A percentile compares a stretch with the other conserved stretches of the same genome.
phyloP scores from a whole-genome alignment of 768 basidiomycete species.

The Lactarius trivialis region DNA sequence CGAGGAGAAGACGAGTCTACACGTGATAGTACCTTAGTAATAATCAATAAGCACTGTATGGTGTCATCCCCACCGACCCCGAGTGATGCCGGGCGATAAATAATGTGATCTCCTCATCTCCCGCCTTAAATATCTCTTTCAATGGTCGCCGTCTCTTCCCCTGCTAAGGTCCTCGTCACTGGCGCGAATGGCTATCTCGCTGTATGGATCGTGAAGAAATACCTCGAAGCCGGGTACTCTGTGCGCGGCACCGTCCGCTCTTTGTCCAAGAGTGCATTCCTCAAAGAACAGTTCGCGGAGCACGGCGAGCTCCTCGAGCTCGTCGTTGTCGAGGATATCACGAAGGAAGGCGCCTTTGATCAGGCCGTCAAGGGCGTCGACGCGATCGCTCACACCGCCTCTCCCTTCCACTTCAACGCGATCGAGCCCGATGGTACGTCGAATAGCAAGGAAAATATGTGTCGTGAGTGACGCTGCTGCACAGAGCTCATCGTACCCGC shows the following conservation, averaged over 20 bases:
- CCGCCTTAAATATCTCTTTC: too few relatives aligned
- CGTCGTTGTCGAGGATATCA: constrained; percentile 65
- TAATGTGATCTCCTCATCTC: background rate
- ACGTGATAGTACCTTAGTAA: too few relatives aligned
- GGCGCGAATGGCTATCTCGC: constrained; percentile 59
- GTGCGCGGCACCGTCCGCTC: constrained; percentile 66
- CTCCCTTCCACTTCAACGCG: constrained; percentile 46
- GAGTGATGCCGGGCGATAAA: background rate
- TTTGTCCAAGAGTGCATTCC: constrained; percentile 48
- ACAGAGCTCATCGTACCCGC: constrained; percentile 64
- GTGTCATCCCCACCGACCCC: background rate
- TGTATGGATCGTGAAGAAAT: constrained; percentile 46
- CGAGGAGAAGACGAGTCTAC: too few relatives aligned
- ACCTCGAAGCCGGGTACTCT: constrained; percentile 56
- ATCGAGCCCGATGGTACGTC: constrained; percentile 35
- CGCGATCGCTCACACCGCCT: constrained; percentile 63
- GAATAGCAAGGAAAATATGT: background rate
- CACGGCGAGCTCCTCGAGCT: constrained; percentile 56
- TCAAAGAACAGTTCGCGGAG: constrained; percentile 46
- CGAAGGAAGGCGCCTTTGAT: constrained; percentile 59
- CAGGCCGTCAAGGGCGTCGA: constrained; percentile 72
- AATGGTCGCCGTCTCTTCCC: constrained; percentile 34
- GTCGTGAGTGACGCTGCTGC: background rate
- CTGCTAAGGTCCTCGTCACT: constrained; percentile 43
- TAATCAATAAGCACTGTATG: background rate